These are phyloP conservation scores for Scenedesmus sp. DNA, from an alignment of 163 green algal species.

Conservation along the genomic window DNA sequence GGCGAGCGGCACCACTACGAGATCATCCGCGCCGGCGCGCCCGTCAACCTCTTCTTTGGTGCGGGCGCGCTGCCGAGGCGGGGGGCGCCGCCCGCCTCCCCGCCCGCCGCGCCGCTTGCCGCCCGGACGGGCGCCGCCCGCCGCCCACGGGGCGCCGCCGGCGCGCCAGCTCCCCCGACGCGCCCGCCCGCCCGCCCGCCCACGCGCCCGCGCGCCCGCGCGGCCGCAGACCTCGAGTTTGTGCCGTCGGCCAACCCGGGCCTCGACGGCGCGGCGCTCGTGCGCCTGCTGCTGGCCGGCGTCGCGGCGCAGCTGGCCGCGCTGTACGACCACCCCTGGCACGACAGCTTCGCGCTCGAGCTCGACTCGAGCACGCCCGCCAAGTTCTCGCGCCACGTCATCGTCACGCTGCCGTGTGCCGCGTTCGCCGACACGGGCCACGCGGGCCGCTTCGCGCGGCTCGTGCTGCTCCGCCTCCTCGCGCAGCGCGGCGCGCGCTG, in stretches of 20 bases:
- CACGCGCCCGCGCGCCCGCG: too few relatives aligned
- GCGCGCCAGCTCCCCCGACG: too few relatives aligned
- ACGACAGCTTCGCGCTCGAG: constrained; percentile 29
- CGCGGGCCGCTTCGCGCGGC: constrained; percentile 27
- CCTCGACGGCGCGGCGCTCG: constrained; percentile 54
- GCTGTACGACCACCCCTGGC: neutral
- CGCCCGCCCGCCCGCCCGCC: too few relatives aligned
- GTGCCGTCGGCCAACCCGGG: constrained; percentile 50
- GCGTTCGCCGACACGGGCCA: constrained; percentile 34
- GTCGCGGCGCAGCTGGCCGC: constrained; percentile 11
- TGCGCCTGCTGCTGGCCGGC: constrained; percentile 48
- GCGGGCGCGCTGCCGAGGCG: neutral
- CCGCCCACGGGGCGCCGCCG: too few relatives aligned
- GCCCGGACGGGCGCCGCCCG: too few relatives aligned
- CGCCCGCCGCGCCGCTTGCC: too few relatives aligned
- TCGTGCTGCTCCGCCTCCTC: constrained; percentile 31
- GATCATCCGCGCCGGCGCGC: constrained; percentile 66
- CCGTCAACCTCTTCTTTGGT: constrained; percentile 81
- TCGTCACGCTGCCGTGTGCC: constrained; percentile 25
- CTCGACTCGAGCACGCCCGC: constrained; percentile 45
- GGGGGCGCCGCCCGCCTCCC: neutral
- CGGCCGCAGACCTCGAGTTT: constrained; percentile 68
- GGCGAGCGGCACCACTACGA: constrained; percentile 64
- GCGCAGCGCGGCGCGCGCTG: neutral
- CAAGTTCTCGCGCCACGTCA: constrained; percentile 51